Conservation (phyloP, 192 early-diverging fungal species). For the Coemansia sp. region DNA sequence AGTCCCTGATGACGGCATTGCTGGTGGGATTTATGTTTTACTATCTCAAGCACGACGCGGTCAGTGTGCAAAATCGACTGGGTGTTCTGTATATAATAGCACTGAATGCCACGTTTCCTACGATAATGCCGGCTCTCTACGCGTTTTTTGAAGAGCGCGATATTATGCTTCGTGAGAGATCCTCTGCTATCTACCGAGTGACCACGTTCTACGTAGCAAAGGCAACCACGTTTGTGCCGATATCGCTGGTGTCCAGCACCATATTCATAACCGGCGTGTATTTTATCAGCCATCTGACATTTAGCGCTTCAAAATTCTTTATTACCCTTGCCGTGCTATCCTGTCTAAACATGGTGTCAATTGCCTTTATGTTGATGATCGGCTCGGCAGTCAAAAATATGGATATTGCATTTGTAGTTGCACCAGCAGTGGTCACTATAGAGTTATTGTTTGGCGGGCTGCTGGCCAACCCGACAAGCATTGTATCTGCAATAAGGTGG, state of each 20-base stretch:
- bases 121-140: slow-evolving; percentile 58
- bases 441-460: slow-evolving; percentile 56
- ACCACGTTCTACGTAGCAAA: slow-evolving; percentile 67
- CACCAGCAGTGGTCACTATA: slow-evolving; percentile 44
- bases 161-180: slow-evolving; percentile 66
- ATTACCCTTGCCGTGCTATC: slow-evolving; percentile 36
- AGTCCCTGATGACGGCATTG: slow-evolving; percentile 39
- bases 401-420: slow-evolving; percentile 47
- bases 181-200: slow-evolving; percentile 63
- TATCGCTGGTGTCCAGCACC: slow-evolving; percentile 34
- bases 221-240: slow-evolving; percentile 55
- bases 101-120: slow-evolving; percentile 61
- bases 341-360: slow-evolving; percentile 43
- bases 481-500: slow-evolving; percentile 51
- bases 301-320: slow-evolving; percentile 43
- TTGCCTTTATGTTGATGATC: slow-evolving; percentile 50
- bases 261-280: slow-evolving; percentile 46
- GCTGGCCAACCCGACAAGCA: slow-evolving; percentile 44
- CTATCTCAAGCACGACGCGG: slow-evolving; percentile 51
- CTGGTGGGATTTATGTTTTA: slow-evolving; percentile 64
- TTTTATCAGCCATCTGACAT: slow-evolving; percentile 46
- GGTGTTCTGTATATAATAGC: slow-evolving; percentile 52
- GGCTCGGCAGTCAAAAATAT: slow-evolving; percentile 37
- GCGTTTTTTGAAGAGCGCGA: slow-evolving; percentile 51
- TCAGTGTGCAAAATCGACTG: slow-evolving; percentile 54